phyloP scores from a whole-genome alignment of 2,329 filamentous ascomycete species.

The Ceratocystis colombiana region DNA sequence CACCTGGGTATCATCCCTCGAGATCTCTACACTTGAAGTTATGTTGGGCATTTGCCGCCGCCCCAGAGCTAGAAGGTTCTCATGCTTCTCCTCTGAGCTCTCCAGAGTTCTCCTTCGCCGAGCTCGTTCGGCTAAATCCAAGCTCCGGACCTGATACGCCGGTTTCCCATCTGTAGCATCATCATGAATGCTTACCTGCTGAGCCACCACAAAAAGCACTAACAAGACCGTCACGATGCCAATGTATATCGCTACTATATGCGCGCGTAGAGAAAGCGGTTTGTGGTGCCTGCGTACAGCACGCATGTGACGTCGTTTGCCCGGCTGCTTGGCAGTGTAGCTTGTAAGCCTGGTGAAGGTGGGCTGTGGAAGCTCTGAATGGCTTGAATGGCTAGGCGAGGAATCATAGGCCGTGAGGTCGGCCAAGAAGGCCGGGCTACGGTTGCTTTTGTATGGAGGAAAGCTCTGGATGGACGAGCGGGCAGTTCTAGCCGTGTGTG shows the following conservation, averaged over 20 bases:
- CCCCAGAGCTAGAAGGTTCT: not conserved
- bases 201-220: conserved; percentile 10
- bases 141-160: conserved; percentile 15
- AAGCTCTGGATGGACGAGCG: not conserved
- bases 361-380: not conserved
- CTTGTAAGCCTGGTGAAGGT: not conserved
- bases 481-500: not conserved
- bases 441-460: not conserved
- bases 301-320: conserved; percentile 2
- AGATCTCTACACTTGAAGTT: not conserved
- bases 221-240: conserved; percentile 15
- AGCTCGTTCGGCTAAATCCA: not conserved
- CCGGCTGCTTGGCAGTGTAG: not conserved
- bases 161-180: not conserved
- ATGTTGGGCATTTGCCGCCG: not conserved
- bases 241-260: not conserved
- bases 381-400: not conserved
- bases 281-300: conserved; percentile 13
- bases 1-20: not conserved
- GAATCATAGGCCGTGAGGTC: not conserved
- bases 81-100: not conserved
- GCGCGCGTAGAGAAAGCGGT: conserved; percentile 12
- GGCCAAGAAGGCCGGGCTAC: not conserved
- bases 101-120: not conserved
- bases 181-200: conserved; percentile 15